Evolutionary conservation across 164 flowering plant genomes (phyloP), one percentile per base, ranked within the genome.

Genomic region (Houttuynia cordata): DNA sequence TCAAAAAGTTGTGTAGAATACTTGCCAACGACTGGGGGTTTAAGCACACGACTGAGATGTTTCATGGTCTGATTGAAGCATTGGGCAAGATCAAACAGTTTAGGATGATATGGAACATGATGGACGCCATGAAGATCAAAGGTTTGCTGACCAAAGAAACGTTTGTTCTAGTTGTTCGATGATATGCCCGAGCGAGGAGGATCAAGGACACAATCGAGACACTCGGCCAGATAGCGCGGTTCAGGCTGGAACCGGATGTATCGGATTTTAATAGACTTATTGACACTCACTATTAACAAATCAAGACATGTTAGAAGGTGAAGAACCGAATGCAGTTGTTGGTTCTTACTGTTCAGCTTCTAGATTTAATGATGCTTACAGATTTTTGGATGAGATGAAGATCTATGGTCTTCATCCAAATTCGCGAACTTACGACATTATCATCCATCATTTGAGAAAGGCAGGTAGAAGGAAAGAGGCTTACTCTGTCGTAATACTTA

Each of bases 11-110:
- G 65, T 79, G 89, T 59, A 80, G 72, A 56, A 53, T 80, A 20
- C 53, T 86, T 12, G 73, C 76, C 8, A 73, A 59, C 20, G 69
- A 65, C 72, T 18, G 63, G 17, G 81, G 80, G 53, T 85, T 80
- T 58, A 60, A 71, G 39, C 62, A 79, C 24, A 77, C 77, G 17
- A 60, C 80, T 10, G 93, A 80, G 34, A 69, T 73, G 59, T 92
- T 83, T 70, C 78, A 85, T 68, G 80, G 78, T 25, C 65, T 89
- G 59, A 78, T 87, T 30, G 96, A 87, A 34, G 72, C 89, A 56
- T 60, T 92, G 47, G 95, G 98, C 6, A 89, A 87, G 63, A 84
- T 85, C 65, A 88, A 81, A 68, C 98, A 87, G 73, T 87, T 87
- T 65, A 81, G 74, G 45, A 50, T 83, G 75, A 63, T 83, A 0